These are phyloP conservation scores for Mycosphaerella arachidis DNA, from an alignment of 2,329 filamentous ascomycete species.

Conservation along the genomic window DNA sequence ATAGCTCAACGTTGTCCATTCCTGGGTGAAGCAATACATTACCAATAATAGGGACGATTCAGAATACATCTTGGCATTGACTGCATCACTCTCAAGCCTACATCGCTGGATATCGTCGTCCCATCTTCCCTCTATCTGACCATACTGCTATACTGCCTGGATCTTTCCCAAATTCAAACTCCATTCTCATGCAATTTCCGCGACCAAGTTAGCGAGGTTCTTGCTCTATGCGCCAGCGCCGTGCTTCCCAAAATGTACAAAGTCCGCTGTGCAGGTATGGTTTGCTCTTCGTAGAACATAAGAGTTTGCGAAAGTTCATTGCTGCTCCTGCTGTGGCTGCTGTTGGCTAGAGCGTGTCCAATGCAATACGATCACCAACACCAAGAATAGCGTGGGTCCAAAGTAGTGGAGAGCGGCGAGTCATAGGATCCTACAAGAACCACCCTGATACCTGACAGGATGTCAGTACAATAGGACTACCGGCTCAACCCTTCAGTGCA, in stretches of 20 bases:
- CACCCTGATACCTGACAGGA: constrained; percentile 35
- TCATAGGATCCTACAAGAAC: constrained; percentile 41
- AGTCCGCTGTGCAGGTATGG: not conserved
- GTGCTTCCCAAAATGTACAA: constrained; percentile 8
- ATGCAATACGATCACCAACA: constrained; percentile 26
- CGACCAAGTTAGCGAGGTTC: not conserved
- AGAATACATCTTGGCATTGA: not conserved
- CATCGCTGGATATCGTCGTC: not conserved
- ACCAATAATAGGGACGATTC: not conserved
- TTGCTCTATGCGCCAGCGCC: constrained; percentile 16
- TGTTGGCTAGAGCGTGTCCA: constrained; percentile 14
- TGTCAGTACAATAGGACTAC: constrained; percentile 3
- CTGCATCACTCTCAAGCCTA: not conserved
- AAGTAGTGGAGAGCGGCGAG: constrained; percentile 31
- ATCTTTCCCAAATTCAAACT: not conserved
- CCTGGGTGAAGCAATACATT: not conserved
- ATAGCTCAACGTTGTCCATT: not conserved
- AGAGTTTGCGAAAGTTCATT: not conserved
- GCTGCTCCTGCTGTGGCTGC: not conserved
- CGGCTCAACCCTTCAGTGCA: constrained; percentile 5
- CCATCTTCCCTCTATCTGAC: not conserved
- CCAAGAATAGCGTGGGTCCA: constrained; percentile 26
- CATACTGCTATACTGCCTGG: not conserved
- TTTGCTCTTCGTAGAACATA: not conserved
- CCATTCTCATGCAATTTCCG: not conserved